Conservation (phyloP, 75 land plant genomes). For the Pinus taeda region DNA sequence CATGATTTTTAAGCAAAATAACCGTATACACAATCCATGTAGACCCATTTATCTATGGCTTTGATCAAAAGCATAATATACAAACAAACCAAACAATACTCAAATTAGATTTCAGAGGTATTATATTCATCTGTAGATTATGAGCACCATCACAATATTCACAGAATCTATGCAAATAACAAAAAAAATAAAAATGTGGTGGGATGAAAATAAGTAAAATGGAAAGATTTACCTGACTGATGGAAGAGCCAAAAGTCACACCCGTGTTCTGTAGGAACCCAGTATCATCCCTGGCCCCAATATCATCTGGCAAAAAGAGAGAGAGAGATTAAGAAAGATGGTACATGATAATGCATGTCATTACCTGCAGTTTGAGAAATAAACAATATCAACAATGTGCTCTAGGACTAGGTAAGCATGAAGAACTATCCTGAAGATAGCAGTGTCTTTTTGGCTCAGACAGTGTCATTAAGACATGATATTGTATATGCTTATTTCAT, state of each 20-base stretch:
- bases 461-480: no score
- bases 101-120: no score
- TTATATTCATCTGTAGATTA: no score
- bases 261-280: slow-evolving; percentile 26
- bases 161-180: slow-evolving; percentile 2
- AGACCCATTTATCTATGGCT: no score
- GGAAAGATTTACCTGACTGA: slow-evolving; percentile 5
- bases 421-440: neutral
- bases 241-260: slow-evolving; percentile 19
- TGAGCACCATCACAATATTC: neutral
- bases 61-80: no score
- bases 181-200: neutral
- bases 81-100: no score
- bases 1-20: neutral
- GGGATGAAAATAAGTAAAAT: neutral
- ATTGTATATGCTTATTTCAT: no score
- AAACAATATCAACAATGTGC: neutral
- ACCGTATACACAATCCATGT: no score
- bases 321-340: neutral
- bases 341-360: neutral
- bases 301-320: slow-evolving; percentile 18
- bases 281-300: slow-evolving; percentile 34
- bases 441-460: no score
- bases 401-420: neutral
- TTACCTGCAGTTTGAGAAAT: neutral